Conservation (phyloP, 176 grass and related monocot species). For the Hordeum marinum region DNA sequence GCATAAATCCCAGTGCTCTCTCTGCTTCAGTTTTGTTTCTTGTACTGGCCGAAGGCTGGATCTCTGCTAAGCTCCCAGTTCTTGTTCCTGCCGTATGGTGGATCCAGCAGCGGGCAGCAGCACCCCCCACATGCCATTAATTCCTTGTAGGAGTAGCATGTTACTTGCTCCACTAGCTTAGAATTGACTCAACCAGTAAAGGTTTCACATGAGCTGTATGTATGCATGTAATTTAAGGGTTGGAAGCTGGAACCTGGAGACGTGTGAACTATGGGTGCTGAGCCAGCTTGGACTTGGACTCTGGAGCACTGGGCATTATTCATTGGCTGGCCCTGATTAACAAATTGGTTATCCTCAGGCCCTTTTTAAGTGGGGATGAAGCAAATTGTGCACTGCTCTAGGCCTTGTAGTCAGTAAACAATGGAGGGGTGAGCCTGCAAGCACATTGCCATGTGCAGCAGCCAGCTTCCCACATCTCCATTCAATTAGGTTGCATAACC, state of each 20-base stretch:
- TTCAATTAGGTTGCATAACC: conserved; percentile 25
- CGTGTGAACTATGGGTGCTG: background rate
- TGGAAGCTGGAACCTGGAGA: conserved; percentile 16
- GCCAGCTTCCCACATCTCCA: conserved; percentile 22
- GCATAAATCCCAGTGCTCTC: background rate
- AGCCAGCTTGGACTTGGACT: conserved; percentile 17
- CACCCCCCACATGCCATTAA: background rate
- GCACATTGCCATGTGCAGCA: conserved; percentile 33
- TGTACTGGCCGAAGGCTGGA: conserved; percentile 1
- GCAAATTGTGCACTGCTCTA: conserved; percentile 38
- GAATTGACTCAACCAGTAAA: conserved; percentile 24
- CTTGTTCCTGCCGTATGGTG: background rate
- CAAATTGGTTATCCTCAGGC: conserved; percentile 17
- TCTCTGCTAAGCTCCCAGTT: background rate
- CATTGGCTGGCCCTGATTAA: conserved; percentile 18
- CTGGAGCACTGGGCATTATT: background rate
- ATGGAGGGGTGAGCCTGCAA: conserved; percentile 9
- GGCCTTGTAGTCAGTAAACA: conserved; percentile 55
- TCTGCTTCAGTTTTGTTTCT: background rate
- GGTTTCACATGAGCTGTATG: conserved; percentile 12
- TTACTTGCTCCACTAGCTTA: conserved; percentile 7
- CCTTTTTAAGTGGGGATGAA: conserved; percentile 49
- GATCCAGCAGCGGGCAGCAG: conserved; percentile 15
- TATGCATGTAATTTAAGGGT: conserved; percentile 13
- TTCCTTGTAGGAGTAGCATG: background rate